Evolutionary conservation across 768 basidiomycete species (phyloP).

Genomic region (Coprinopsis strossmayeri): DNA sequence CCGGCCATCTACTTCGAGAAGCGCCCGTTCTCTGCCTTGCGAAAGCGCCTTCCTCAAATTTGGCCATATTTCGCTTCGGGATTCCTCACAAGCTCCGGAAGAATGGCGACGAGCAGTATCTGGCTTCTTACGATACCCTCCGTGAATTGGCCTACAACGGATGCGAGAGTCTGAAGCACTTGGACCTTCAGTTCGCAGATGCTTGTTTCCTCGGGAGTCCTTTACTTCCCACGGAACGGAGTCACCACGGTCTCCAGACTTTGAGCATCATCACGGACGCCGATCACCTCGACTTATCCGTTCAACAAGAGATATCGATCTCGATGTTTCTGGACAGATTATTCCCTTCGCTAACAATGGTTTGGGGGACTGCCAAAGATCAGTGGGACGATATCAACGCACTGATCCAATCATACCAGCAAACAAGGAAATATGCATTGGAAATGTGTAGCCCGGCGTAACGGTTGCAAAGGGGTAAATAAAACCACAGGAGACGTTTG

Average conservation of each 20-base stretch:
- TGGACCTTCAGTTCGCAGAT: not conserved
- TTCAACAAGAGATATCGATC: not conserved
- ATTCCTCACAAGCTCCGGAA: not conserved
- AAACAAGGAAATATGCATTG: too few species aligned
- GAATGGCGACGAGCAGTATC: not conserved
- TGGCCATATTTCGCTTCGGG: not conserved
- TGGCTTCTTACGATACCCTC: not conserved
- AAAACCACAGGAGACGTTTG: not conserved
- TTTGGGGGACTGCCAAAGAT: not conserved
- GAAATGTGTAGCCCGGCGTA: too few species aligned
- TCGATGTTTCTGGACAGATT: not conserved
- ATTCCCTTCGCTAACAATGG: not conserved
- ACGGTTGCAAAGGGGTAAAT: too few species aligned
- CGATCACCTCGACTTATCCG: not conserved
- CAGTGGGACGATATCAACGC: not conserved
- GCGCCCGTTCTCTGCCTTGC: not conserved
- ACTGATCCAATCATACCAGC: too few species aligned
- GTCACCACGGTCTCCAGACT: not conserved
- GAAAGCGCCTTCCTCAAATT: not conserved
- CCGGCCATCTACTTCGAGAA: not conserved
- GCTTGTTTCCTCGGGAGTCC: not conserved
- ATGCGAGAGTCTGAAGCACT: not conserved
- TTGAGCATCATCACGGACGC: not conserved
- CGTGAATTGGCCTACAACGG: not conserved
- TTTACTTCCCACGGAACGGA: not conserved